Evolutionary conservation across 2,329 filamentous ascomycete species (phyloP), one percentile per base, ranked within the genome.

Genomic region (Elsinoe necatrix): DNA sequence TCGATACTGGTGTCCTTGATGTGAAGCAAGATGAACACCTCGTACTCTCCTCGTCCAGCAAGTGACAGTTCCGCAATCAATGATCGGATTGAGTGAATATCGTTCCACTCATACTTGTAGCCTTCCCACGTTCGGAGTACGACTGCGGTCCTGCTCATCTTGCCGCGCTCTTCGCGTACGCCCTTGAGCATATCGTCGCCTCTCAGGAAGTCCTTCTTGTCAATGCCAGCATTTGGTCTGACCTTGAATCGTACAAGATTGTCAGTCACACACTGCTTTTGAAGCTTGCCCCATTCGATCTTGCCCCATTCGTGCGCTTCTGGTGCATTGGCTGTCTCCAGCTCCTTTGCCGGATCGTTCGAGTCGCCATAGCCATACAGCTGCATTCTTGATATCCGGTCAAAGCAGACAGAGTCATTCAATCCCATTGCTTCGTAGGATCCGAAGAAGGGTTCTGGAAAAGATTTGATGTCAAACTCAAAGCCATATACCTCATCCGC

Each of bases 341-440:
- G 77, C 3, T 76, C 74, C 47, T 82, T 77, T 11, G 81, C 77
- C 90, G 91, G 96, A 7, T 95, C 84, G 20, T 80, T 75, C 39
- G 86, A 87, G 69, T 97, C 97, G 8, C 92, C 93, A 59, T 89
- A 81, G 0, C 92, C 92, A 64, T 98, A 98, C 0, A 92, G 87
- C 0, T 89, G 91, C 31, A 92, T 81, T 61, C 90, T 81, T 2
- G 92, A 92, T 67, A 88, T 95, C 1, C 93, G 81, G 63, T 98
- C 93, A 67, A 95, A 96, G 73, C 93, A 98, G 50, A 96, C 81
- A 65, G 95, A 86, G 62, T 95, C 82, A 16, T 86, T 82, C 34
- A 97, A 74, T 0, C 84, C 85, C 11, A 97, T 72, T 37, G 91
- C 70, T 8, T 90, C 83, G 65, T 95, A 91, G 0, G 89, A 95